These are phyloP conservation scores for Leishmania gerbilli DNA, from an alignment of 208 protist species.

Conservation along the genomic window DNA sequence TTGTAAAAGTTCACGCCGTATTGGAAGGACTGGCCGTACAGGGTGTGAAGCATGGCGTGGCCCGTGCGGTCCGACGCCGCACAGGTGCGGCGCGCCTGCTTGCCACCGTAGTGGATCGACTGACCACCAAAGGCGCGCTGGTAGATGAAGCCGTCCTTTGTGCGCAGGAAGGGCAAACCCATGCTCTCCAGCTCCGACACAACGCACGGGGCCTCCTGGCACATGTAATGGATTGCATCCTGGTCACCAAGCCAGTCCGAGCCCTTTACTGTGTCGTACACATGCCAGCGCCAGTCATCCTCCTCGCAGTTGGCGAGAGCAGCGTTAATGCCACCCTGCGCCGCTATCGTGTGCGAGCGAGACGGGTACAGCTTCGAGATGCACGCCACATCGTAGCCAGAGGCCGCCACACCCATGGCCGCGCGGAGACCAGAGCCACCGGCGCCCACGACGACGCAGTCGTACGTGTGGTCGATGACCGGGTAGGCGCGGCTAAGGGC, in stretches of 20 bases:
- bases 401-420: constrained; percentile 97
- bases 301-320: constrained; percentile 98
- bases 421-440: constrained; percentile 98
- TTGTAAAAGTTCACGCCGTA: constrained; percentile 98
- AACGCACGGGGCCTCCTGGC: constrained; percentile 94
- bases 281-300: constrained; percentile 99
- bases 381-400: constrained; percentile 98
- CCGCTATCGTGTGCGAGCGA: constrained; percentile 99
- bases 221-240: constrained; percentile 99
- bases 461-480: constrained; percentile 98
- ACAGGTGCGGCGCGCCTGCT: constrained; percentile 97
- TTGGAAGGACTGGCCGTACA: constrained; percentile 98
- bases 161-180: constrained; percentile 99
- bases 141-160: constrained; percentile 99
- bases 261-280: constrained; percentile 99
- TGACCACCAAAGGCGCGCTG: constrained; percentile 99
- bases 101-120: constrained; percentile 97
- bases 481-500: constrained; percentile 89
- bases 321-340: constrained; percentile 99
- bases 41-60: constrained; percentile 99
- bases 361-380: constrained; percentile 99
- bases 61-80: constrained; percentile 98
- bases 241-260: constrained; percentile 99
- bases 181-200: constrained; percentile 98
- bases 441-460: constrained; percentile 99